Evolutionary conservation across 768 basidiomycete genomes (phyloP), one percentile per base, ranked within the genome.

Genomic region (Suillus hirtellus): DNA sequence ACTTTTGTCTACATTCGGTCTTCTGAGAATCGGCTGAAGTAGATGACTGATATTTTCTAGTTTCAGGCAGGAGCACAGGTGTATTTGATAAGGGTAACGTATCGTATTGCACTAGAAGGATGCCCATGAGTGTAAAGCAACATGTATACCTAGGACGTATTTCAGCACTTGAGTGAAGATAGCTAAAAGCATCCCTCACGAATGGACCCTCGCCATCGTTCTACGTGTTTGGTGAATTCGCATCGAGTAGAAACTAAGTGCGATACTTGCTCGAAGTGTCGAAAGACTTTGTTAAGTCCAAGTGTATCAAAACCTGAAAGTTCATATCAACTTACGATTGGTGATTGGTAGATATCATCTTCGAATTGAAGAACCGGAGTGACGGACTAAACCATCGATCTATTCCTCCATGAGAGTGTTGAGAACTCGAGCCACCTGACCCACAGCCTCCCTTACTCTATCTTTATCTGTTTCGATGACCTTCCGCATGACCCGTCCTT

Each of bases 401-500:
- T 58, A 58, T 42, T 42, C 56, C 31, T 69, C 79, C 82, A 90
- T 84, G 44, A 92, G 71, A 2, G 68, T 67, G 64, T 86, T 89
- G 50, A 93, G 68, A 21, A 80, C 81, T 63, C 90, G 78, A 12
- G 81, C 87, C 6, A 93, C 85, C 40, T 83, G 81, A 6, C 86
- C 88, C 21, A 88, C 86, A 0, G 80, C 88, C 65, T 89, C 86
- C 59, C 76, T 76, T 3, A 90, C 87, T 17, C 65, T 70, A 49
- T 80, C 81, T 68, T 69, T 73, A 27, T 92, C 88, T 14, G 67
- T 68, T 38, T 77, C 75, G 49, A 67, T 69, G 7, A 91, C 79
- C 5, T 79, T 78, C 56, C 72, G 71, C 82, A 90, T 85, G 55
- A 92, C 76, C 40, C 90, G 81, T 21, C 90, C 89, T 71, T 92